Evolutionary conservation across 257 asterid species (phyloP).

Genomic region (Knoxia roxburghii): DNA sequence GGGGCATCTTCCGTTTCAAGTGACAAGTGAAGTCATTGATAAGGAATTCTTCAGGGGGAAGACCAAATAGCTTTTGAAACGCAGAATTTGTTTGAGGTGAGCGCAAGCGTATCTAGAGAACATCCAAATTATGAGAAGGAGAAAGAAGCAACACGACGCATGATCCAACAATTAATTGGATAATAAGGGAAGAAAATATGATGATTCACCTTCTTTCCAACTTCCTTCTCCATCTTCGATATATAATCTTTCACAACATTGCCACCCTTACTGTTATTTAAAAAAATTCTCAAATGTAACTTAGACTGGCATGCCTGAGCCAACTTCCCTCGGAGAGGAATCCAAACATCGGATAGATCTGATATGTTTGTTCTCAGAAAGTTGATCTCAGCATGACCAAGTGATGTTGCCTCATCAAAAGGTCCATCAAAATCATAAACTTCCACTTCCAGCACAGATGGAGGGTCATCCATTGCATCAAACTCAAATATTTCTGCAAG

Average conservation of each 20-base stretch:
- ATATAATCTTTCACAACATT: constrained; percentile 74
- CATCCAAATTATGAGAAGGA: constrained; percentile 15
- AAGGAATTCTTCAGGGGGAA: constrained; percentile 97
- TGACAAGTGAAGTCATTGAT: constrained; percentile 94
- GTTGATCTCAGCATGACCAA: constrained; percentile 83
- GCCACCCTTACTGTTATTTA: constrained; percentile 70
- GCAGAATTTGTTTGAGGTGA: constrained; percentile 98
- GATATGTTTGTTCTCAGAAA: constrained; percentile 71
- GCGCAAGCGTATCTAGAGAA: constrained; percentile 68
- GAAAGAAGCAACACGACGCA: constrained; percentile 13
- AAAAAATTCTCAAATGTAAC: constrained; percentile 82
- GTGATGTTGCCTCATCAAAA: constrained; percentile 83
- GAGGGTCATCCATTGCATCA: constrained; percentile 99
- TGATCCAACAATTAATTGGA: constrained; percentile 6
- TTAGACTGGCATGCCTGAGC: constrained; percentile 98
- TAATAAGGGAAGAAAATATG: constrained; percentile 11
- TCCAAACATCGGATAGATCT: constrained; percentile 83
- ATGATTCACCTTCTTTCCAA: constrained; percentile 81
- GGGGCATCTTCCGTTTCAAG: constrained; percentile 94
- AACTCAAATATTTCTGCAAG: constrained; percentile 90
- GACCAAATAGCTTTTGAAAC: constrained; percentile 85
- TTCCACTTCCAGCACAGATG: constrained; percentile 84
- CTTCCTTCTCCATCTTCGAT: constrained; percentile 95
- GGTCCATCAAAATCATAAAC: constrained; percentile 96
- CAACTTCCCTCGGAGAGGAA: constrained; percentile 87